Evolutionary conservation across 768 basidiomycete genomes (phyloP), one percentile per base, ranked within the genome.

Genomic region (Chiua virens): DNA sequence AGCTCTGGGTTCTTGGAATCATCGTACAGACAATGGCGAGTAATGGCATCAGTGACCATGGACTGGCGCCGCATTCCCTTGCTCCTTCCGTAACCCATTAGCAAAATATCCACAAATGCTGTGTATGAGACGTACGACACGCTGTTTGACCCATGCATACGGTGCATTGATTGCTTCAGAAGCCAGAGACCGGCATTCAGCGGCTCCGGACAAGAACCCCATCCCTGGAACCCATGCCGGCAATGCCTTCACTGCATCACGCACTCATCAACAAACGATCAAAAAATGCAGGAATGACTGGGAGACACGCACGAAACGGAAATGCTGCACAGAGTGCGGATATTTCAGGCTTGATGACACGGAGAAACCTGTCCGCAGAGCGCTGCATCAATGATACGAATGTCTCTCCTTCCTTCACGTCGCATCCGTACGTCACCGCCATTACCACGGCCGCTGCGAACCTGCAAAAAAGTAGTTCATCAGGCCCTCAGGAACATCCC

Each of bases 211-310:
- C 25, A 63, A 60, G 52, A 66, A 59, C 4, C 54, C 43, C 44
- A 65, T 56, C 9, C 64, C 62, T 0, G 62, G 69, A n/a, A 69
- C 45, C 69, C 67, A 69, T 8, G 43, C 40, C 0, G 60, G 65
- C 18, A 65, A 20, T 0, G 39, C 20, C 22, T 28, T 43, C 13
- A 63, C 67, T 66, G 15, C 5, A 44, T 17, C 15, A 15, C 23
- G n/a, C n/a, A n/a, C n/a, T n/a, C n/a, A n/a, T 15, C 15, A n/a
- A n/a, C n/a, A n/a, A n/a, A 32, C 13, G n/a, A 13, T 53, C 3
- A 52, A 41, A 1, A 22, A 18, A 1, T 4, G n/a, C 3, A 10
- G 5, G 11, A 46, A 36, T 6, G 3, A 3, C 56, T 1, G n/a
- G n/a, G n/a, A n/a, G n/a, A n/a, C n/a, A n/a, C n/a, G n/a, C 17